Percentiles rank a stretch among this genome's conserved stretches.
Evolutionary conservation across 805 yeast genomes (phyloP).

Genomic region (Danielozyma ontarioensis): DNA sequence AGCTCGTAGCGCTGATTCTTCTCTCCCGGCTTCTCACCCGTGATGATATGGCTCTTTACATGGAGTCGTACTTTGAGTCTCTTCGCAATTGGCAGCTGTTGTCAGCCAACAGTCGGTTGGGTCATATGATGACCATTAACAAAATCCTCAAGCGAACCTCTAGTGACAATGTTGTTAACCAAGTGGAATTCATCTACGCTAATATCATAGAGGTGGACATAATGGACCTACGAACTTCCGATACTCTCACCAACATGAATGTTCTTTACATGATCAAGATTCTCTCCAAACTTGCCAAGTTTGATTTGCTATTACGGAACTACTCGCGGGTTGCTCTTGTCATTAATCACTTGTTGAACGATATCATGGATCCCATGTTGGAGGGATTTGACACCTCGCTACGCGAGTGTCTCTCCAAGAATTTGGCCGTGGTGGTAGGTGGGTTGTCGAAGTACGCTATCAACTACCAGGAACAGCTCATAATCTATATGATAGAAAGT

Average conservation of each 20-base stretch:
- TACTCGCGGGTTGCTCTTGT: slow-evolving; percentile 44
- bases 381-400: slow-evolving; percentile 47
- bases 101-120: slow-evolving; percentile 16
- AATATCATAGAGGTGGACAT: slow-evolving; percentile 13
- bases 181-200: slow-evolving; percentile 9
- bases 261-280: slow-evolving; percentile 29
- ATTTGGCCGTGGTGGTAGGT: slow-evolving; percentile 46
- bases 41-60: slow-evolving; percentile 23
- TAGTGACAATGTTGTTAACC: slow-evolving; percentile 2
- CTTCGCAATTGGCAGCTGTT: slow-evolving; percentile 13
- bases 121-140: slow-evolving; percentile 38
- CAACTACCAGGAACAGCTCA: slow-evolving; percentile 41
- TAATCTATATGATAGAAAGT: slow-evolving; percentile 24
- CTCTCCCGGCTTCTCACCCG: slow-evolving; percentile 52
- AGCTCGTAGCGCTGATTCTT: slow-evolving; percentile 47
- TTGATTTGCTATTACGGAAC: slow-evolving; percentile 13
- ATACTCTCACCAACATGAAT: slow-evolving; percentile 9
- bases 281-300: slow-evolving; percentile 31
- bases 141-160: slow-evolving; percentile 26
- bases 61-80: neutral
- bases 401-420: slow-evolving; percentile 64
- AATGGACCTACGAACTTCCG: slow-evolving; percentile 4
- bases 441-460: slow-evolving; percentile 26
- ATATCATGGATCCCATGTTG: slow-evolving; percentile 29
- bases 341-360: slow-evolving; percentile 41